Conservation (phyloP, 2,329 filamentous ascomycete species). For the Chaetomiaceae sp. region DNA sequence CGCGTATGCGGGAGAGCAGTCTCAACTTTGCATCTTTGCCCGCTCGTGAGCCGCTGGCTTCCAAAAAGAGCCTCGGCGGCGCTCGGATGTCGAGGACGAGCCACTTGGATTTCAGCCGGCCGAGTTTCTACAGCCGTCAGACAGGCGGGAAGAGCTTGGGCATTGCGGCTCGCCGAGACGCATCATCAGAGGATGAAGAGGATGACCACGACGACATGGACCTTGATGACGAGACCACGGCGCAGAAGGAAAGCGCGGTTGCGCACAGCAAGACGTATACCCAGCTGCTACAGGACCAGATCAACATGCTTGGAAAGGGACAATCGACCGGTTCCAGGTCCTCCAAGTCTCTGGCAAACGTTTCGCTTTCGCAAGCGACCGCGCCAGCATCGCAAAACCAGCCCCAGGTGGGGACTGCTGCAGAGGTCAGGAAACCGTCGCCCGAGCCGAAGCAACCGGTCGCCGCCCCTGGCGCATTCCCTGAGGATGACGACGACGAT, state of each 20-base stretch:
- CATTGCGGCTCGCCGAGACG: conserved; percentile 30
- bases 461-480: conserved; percentile 55
- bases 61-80: conserved; percentile 76
- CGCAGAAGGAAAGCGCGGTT: conserved; percentile 43
- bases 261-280: conserved; percentile 86
- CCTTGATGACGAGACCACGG: conserved; percentile 38
- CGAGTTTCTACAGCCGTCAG: conserved; percentile 68
- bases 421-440: conserved; percentile 27
- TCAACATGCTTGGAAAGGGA: conserved; percentile 64
- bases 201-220: conserved; percentile 51
- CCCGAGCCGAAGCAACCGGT: conserved; percentile 29
- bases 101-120: conserved; percentile 67
- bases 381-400: conserved; percentile 28
- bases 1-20: conserved; percentile 84
- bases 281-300: conserved; percentile 86
- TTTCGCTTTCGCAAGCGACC: conserved; percentile 32
- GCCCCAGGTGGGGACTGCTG: conserved; percentile 13
- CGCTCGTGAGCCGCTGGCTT: conserved; percentile 78
- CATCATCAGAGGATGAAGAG: conserved; percentile 32
- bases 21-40: conserved; percentile 91
- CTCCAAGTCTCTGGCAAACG: conserved; percentile 44
- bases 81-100: conserved; percentile 66
- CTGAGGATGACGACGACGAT: conserved; percentile 56
- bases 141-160: conserved; percentile 71
- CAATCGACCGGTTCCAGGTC: conserved; percentile 44